These are phyloP conservation scores for Ceriops decandra DNA, from an alignment of 345 rosid species.

Conservation along the genomic window DNA sequence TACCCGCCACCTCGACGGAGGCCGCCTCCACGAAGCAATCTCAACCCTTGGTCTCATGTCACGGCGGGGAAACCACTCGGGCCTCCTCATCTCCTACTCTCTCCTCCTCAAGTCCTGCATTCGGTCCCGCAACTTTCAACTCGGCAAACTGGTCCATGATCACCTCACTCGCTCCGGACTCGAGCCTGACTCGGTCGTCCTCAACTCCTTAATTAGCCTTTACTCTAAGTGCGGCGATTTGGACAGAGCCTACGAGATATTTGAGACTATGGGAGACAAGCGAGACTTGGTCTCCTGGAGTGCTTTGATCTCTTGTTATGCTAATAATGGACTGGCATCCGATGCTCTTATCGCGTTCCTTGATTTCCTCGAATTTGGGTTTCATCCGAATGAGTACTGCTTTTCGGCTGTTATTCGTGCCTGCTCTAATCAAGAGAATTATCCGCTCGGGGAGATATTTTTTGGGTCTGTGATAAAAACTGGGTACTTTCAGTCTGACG, in stretches of 20 bases:
- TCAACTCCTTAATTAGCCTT: conserved; percentile 65
- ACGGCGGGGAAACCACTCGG: conserved; percentile 38
- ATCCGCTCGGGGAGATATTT: conserved; percentile 38
- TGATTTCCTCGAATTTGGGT: conserved; percentile 51
- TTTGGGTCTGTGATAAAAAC: conserved; percentile 51
- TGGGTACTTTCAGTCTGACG: conserved; percentile 50
- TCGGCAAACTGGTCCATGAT: conserved; percentile 53
- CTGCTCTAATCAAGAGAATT: conserved; percentile 38
- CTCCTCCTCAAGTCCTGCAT: conserved; percentile 74
- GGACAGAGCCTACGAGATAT: conserved; percentile 40
- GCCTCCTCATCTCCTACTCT: conserved; percentile 52
- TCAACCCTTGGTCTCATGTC: conserved; percentile 47
- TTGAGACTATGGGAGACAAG: conserved; percentile 46
- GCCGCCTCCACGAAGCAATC: conserved; percentile 51
- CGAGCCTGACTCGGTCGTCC: conserved; percentile 51
- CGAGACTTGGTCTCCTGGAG: conserved; percentile 75
- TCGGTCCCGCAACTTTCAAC: conserved; percentile 49
- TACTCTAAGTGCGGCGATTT: conserved; percentile 58
- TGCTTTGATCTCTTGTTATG: conserved; percentile 63
- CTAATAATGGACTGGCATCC: conserved; percentile 38
- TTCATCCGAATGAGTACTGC: conserved; percentile 63
- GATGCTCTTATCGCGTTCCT: conserved; percentile 44
- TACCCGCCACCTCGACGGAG: conserved; percentile 48
- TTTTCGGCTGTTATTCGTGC: conserved; percentile 56
- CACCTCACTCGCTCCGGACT: conserved; percentile 36